These are phyloP conservation scores for Alternaria longipes DNA, from an alignment of 2,329 filamentous ascomycete genomes.

Conservation along the genomic window DNA sequence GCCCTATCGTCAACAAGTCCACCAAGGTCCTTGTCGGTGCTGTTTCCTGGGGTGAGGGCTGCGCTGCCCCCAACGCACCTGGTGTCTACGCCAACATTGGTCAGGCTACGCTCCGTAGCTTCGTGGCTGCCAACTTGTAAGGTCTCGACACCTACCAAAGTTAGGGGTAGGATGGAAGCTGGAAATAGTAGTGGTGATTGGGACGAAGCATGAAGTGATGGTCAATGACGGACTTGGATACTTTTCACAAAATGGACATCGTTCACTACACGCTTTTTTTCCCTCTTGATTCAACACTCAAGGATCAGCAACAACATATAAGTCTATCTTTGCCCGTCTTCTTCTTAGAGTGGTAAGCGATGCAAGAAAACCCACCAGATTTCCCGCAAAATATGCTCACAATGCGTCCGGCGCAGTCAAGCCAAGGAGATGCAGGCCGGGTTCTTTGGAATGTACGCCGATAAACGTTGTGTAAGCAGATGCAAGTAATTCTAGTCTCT, in stretches of 20 bases:
- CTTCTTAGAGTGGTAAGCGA: not conserved
- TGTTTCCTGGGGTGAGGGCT: slow-evolving; percentile 26
- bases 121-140: slow-evolving; percentile 2
- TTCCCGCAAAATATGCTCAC: not conserved
- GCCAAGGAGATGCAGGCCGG: not conserved
- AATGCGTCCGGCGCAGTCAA: not conserved
- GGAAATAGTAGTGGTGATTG: not conserved
- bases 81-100: slow-evolving; percentile 39
- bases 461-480: not conserved
- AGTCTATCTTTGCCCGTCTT: not conserved
- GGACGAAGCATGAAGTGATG: not conserved
- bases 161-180: not conserved
- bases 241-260: not conserved
- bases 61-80: slow-evolving; percentile 30
- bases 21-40: slow-evolving; percentile 14
- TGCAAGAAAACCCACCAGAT: not conserved
- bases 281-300: too few species aligned
- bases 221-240: not conserved
- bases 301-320: not conserved
- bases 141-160: not conserved
- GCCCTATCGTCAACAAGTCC: slow-evolving; percentile 33
- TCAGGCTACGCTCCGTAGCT: not conserved
- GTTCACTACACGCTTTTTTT: not conserved
- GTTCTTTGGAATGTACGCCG: not conserved
- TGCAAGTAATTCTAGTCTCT: not conserved